These are phyloP conservation scores for Aspergillus persii DNA, from an alignment of 2,329 filamentous ascomycete genomes.

Conservation along the genomic window DNA sequence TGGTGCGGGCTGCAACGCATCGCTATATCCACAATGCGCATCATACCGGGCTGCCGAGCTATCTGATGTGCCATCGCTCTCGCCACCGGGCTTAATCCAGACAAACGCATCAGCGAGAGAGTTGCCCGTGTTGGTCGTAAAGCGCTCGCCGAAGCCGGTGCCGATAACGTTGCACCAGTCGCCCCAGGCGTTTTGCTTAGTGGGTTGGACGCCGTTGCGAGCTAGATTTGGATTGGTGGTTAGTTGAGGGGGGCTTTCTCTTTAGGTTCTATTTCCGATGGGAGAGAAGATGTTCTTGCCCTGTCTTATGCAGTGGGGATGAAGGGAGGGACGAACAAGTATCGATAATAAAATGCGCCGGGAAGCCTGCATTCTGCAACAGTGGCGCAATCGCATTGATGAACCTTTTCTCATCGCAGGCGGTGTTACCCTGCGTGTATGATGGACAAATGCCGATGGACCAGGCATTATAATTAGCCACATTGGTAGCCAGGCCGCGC, in stretches of 20 bases:
- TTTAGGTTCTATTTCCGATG: too few species aligned
- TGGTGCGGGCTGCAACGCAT: constrained; percentile 62
- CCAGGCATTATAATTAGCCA: constrained; percentile 60
- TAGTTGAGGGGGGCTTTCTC: neutral
- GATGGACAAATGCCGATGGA: constrained; percentile 45
- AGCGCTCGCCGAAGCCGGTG: constrained; percentile 62
- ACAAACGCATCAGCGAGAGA: constrained; percentile 63
- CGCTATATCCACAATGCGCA: constrained; percentile 52
- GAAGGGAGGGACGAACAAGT: constrained; percentile 39
- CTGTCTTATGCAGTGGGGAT: too few species aligned
- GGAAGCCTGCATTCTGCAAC: constrained; percentile 47
- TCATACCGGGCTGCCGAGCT: constrained; percentile 53
- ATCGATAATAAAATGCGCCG: constrained; percentile 56
- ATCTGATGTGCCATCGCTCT: constrained; percentile 53
- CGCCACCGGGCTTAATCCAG: constrained; percentile 67
- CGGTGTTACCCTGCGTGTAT: constrained; percentile 46
- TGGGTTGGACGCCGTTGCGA: constrained; percentile 63
- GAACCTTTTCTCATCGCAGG: constrained; percentile 55
- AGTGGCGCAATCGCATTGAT: constrained; percentile 53
- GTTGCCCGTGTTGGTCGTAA: constrained; percentile 60
- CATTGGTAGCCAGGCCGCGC: constrained; percentile 59
- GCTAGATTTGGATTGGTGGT: constrained; percentile 30
- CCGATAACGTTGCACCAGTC: constrained; percentile 67
- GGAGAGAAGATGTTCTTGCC: too few species aligned
- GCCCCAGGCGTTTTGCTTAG: constrained; percentile 57